Conservation (phyloP, 164 flowering plant species). For the Chimonanthus salicifolius region DNA sequence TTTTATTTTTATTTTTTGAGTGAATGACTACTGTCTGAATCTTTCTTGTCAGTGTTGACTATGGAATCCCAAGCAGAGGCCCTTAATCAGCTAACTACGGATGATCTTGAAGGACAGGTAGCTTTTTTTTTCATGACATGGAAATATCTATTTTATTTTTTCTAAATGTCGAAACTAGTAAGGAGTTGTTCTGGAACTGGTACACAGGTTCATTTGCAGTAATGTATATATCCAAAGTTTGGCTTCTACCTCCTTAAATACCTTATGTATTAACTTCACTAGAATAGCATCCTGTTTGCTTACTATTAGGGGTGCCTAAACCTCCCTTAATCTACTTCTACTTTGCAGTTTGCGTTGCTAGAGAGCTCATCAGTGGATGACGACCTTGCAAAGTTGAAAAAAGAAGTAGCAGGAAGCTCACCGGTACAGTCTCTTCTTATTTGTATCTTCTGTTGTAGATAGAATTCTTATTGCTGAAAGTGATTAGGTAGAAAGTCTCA, state of each 20-base stretch:
- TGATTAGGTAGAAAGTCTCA: background rate
- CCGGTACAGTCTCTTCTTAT: constrained; percentile 36
- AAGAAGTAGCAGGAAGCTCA: constrained; percentile 68
- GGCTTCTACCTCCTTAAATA: too few species aligned
- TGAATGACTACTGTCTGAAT: background rate
- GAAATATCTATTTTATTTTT: too few species aligned
- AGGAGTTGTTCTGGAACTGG: background rate
- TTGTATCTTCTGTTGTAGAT: background rate
- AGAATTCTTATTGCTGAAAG: background rate
- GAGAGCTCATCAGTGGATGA: constrained; percentile 91
- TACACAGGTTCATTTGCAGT: background rate
- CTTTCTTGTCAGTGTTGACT: constrained; percentile 50
- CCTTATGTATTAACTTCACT: too few species aligned
- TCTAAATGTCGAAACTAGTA: background rate
- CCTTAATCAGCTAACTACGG: constrained; percentile 67
- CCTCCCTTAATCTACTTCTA: too few species aligned
- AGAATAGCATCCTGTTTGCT: too few species aligned
- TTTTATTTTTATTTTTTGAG: too few species aligned
- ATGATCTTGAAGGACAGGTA: constrained; percentile 97
- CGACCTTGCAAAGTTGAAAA: constrained; percentile 74
- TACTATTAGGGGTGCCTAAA: too few species aligned
- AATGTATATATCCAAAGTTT: too few species aligned
- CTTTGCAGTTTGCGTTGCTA: constrained; percentile 76
- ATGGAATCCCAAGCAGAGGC: constrained; percentile 99
- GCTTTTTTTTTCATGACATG: background rate